phyloP scores from a whole-genome alignment of 306 rosid species.

The Sphenostylis stenocarpa region DNA sequence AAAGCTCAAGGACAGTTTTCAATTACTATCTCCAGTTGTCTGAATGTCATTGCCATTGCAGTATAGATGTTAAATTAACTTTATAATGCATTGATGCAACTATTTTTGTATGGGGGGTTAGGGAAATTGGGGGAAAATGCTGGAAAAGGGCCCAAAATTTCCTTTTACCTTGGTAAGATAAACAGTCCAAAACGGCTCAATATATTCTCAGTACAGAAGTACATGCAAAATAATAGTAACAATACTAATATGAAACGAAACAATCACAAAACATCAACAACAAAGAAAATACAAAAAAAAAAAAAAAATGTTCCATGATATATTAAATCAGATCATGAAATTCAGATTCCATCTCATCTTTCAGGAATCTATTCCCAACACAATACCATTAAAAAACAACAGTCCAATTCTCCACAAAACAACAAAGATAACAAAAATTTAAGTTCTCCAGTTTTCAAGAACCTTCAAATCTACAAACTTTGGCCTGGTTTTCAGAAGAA shows the following conservation, averaged over 20 bases:
- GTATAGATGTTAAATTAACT: background rate
- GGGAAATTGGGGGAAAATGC: background rate
- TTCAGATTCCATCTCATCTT: background rate
- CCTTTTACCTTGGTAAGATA: background rate
- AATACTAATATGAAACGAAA: background rate
- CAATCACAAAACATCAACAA: background rate
- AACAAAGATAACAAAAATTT: background rate
- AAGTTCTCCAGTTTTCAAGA: background rate
- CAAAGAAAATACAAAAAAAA: background rate
- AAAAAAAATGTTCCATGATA: background rate
- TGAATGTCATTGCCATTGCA: background rate
- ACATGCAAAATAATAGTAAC: background rate
- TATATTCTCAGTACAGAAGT: background rate
- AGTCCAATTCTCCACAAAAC: background rate
- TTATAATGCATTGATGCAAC: background rate
- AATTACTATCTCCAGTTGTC: background rate
- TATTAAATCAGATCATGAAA: constrained; percentile 19
- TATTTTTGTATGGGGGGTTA: background rate
- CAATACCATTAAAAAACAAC: background rate
- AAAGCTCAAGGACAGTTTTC: background rate
- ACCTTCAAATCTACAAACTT: background rate
- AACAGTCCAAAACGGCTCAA: background rate
- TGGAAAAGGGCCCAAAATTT: background rate
- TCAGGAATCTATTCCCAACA: background rate
- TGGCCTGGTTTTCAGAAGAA: background rate